Conservation (phyloP, 169 alveolate species). For the Amoebophrya sp. region DNA sequence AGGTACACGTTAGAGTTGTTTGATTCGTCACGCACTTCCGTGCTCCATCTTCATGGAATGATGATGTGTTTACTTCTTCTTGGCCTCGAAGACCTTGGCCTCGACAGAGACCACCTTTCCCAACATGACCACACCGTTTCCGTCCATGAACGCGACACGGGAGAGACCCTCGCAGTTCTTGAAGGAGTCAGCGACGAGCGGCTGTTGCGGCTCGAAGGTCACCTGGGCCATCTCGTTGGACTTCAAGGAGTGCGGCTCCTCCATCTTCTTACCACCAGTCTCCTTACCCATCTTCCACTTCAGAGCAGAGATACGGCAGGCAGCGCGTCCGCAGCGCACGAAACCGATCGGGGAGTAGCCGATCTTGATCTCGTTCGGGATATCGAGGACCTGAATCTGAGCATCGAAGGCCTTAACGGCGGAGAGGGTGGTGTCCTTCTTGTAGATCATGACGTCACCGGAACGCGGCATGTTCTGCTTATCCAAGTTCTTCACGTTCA, state of each 20-base stretch:
- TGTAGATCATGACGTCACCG: constrained; percentile 87
- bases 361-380: constrained; percentile 89
- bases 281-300: constrained; percentile 37
- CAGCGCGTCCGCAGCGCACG: constrained; percentile 31
- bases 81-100: constrained; percentile 9
- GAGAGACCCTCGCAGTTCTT: constrained; percentile 67
- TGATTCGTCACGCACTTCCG: no score
- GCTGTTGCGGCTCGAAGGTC: constrained; percentile 84
- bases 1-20: no score
- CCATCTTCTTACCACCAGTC: constrained; percentile 86
- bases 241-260: constrained; percentile 86
- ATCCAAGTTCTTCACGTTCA: constrained; percentile 87
- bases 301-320: constrained; percentile 27
- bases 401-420: constrained; percentile 83
- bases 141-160: constrained; percentile 37
- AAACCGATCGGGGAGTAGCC: constrained; percentile 87
- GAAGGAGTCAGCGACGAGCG: constrained; percentile 89
- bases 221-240: constrained; percentile 91
- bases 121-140: constrained; percentile 36
- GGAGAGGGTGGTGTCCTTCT: constrained; percentile 89
- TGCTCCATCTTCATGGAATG: no score
- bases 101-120: constrained; percentile 30
- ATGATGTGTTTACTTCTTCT: constrained; percentile 8
- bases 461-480: constrained; percentile 83
- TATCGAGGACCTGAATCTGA: constrained; percentile 83